Base-by-base conservation (phyloP, 352 stramenopile species). In the Globisporangium recalcitrans region DNA sequence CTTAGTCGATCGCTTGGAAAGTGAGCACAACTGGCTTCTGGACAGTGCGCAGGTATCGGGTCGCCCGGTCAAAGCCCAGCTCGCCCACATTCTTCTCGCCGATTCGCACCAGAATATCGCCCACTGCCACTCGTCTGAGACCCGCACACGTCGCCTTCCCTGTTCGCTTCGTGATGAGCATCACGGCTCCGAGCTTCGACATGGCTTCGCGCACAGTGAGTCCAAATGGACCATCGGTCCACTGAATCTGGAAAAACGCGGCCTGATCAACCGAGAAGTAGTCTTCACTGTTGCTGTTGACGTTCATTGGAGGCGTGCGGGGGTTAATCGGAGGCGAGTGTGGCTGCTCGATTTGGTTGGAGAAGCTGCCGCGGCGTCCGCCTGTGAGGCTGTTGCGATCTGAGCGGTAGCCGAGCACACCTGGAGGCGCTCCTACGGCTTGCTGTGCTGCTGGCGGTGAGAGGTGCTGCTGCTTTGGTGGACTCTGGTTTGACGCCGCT, bases 101-200 rank as follows among this genome's bases (percentile, higher is more conserved):
- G 40, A 93, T 88, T 60, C 81, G 82, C 27, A 93, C 76, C 42
- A 93, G 58, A 34, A 92, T 80, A 52, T 93, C 85, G 16, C 85
- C 85, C 16, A 92, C 80, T 8, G 80, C 82, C 47, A 91, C 82
- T 24, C 85, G 82, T 8, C 75, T 77, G 44, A 93, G 68, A 54
- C 82, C 85, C n/a, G 77, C 73, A 57, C 85, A 93, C 19, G 82
- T 93, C 46, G 70, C 75, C 51, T 88, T 88, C 47, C 82, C 82
- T 4, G 85, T 93, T 27, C 81, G 82, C 54, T 91, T 89, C n/a
- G 82, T 92, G 56, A 93, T 80, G 24, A 93, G 72, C 54, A 91
- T 76, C 29, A 91, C 77, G 2, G 85, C 65, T 3, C 85, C 85
- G 14, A 74, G 72, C 29, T 85, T 79, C 14, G 82, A 90, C 54